Conservation (phyloP, 2,329 filamentous ascomycete species). For the Grosmannia clavigera region DNA sequence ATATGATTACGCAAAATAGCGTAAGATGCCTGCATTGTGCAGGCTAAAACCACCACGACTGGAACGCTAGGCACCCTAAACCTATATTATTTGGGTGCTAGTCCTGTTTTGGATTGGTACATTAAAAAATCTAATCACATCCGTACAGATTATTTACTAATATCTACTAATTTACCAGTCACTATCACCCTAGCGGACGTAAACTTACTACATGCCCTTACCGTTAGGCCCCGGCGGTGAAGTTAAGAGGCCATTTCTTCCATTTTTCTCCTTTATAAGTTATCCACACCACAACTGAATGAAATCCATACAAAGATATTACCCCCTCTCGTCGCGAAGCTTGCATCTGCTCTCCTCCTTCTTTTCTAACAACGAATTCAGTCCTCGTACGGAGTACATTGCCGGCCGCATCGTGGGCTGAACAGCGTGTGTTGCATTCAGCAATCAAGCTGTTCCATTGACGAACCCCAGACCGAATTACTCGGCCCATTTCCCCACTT, state of each 20-base stretch:
- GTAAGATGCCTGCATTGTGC: neutral
- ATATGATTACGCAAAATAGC: neutral
- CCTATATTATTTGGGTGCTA: neutral
- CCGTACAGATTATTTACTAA: no score
- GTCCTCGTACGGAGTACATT: no score
- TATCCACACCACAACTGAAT: neutral
- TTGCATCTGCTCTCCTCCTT: neutral
- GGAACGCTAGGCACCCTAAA: neutral
- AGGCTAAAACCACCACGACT: neutral
- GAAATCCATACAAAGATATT: neutral
- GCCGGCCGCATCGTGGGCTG: neutral
- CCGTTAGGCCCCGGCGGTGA: neutral
- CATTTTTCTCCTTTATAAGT: neutral
- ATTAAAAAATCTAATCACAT: neutral
- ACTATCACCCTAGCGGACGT: no score
- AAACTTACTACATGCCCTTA: no score
- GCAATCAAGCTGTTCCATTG: neutral
- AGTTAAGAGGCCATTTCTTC: neutral
- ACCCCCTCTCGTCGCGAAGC: neutral
- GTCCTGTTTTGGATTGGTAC: neutral
- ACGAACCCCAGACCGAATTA: no score
- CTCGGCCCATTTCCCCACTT: neutral
- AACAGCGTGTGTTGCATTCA: no score
- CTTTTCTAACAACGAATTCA: neutral
- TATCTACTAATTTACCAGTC: neutral